These are phyloP conservation scores for Inosperma sp. DNA, from an alignment of 768 basidiomycete genomes.

Conservation along the genomic window DNA sequence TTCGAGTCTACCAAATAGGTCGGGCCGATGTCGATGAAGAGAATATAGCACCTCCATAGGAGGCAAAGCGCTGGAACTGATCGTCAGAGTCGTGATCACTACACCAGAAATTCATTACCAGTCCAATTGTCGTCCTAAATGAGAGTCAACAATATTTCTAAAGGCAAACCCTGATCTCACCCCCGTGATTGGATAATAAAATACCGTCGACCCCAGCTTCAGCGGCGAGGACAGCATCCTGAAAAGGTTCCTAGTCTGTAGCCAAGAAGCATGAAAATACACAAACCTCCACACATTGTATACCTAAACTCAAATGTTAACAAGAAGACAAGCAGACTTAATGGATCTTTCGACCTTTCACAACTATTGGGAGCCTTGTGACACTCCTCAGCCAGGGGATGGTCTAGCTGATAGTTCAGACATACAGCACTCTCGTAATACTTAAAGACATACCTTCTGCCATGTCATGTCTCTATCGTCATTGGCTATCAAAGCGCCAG, in stretches of 20 bases:
- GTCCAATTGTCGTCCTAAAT: conserved; percentile 71
- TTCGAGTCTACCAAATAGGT: conserved; percentile 69
- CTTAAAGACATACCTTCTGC: conserved; percentile 45
- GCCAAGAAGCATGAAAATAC: not conserved
- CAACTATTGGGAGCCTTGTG: conserved; percentile 64
- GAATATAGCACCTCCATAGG: conserved; percentile 75
- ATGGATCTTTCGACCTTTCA: conserved; percentile 52
- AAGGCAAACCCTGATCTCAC: conserved; percentile 32
- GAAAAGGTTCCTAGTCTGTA: conserved; percentile 15
- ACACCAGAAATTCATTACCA: conserved; percentile 43
- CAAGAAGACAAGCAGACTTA: not conserved
- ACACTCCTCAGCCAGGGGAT: conserved; percentile 73
- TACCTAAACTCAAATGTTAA: conserved; percentile 36
- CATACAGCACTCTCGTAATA: too few relatives aligned
- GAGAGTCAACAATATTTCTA: not conserved
- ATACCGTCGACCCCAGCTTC: conserved; percentile 86
- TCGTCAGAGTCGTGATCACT: conserved; percentile 15
- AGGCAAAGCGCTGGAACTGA: conserved; percentile 57
- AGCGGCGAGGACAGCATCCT: conserved; percentile 84
- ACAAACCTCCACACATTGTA: conserved; percentile 65
- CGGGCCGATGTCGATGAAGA: conserved; percentile 67
- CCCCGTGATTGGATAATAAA: conserved; percentile 88
- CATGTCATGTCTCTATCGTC: conserved; percentile 77
- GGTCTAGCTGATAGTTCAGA: too few relatives aligned
- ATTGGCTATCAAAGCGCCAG: conserved; percentile 59